Base-by-base conservation (phyloP, 495 filamentous ascomycete species). In the Penicillium maclennaniae region DNA sequence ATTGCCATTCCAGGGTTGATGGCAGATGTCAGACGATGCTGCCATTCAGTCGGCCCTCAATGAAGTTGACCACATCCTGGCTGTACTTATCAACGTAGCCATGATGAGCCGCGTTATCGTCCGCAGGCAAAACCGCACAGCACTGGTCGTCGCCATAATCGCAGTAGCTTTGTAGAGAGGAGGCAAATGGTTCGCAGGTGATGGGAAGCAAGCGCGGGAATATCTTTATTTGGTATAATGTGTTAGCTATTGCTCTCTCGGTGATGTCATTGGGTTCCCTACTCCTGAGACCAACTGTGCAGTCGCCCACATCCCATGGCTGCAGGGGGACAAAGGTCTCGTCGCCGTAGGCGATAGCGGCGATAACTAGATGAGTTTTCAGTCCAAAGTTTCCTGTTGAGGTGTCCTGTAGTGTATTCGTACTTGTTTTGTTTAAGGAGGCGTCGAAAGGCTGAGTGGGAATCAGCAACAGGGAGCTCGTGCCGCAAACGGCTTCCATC, bases 401-500 rank as follows among this genome's bases (percentile, higher is more conserved):
- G 3, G 15, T n/a, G 4, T 31, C 25, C 9, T 20, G 12, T 14
- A 3, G 25, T 42, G 1, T 2, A 3, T 14, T 19, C 47, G 16
- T 56, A 65, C 62, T 47, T 9, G 21, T 49, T 3, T 51, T 44
- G 23, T 38, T 53, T n/a, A 50, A 43, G 36, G 48, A 31, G n/a
- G 39, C 25, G 19, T 44, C 40, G 14, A 52, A 21, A 2, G 49
- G 49, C 27, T 39, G 31, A 2, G 44, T 27, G 21, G 49, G 49
- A 16, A 38, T 37, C 14, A 52, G 23, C 16, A 52, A 41, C 31
- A 45, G 27, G 23, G 49, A 52, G 31, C 56, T 56, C 3, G 56
- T 56, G 36, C 60, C 62, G 14, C 59, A 65, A 14, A 65, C 21
- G 9, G 55, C 59, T 38, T 62, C 55, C 55, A 65, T 63, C 39